These are phyloP conservation scores for bread wheat (Triticum aestivum) DNA, from an alignment of 176 grass and related monocot genomes.

Conservation along the genomic window DNA sequence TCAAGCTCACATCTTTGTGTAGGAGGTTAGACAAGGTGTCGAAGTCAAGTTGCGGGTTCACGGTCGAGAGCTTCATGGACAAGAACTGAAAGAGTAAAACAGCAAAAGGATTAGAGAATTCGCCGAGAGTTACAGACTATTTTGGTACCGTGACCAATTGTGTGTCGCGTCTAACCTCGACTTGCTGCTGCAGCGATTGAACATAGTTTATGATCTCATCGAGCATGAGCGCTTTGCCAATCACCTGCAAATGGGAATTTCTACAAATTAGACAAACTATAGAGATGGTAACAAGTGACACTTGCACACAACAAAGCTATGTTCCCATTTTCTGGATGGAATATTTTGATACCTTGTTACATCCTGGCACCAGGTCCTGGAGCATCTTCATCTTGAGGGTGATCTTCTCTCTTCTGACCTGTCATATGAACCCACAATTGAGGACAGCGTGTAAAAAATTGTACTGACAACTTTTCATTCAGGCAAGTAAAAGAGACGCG, in stretches of 20 bases:
- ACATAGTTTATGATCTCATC: conserved; percentile 98
- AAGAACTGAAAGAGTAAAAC: conserved; percentile 62
- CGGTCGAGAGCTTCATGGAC: conserved; percentile 94
- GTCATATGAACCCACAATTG: conserved; percentile 27
- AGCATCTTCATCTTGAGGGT: conserved; percentile 84
- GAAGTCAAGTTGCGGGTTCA: conserved; percentile 83
- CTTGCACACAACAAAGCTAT: background rate
- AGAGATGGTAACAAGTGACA: background rate
- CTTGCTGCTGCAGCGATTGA: conserved; percentile 85
- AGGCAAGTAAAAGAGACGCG: too few relatives aligned
- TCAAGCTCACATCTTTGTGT: conserved; percentile 77
- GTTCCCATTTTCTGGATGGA: background rate
- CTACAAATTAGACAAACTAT: conserved; percentile 12
- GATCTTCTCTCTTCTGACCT: conserved; percentile 97
- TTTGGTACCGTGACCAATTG: background rate
- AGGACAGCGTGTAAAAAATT: background rate
- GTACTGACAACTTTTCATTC: too few relatives aligned
- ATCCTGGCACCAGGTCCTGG: conserved; percentile 85
- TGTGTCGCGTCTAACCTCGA: conserved; percentile 44
- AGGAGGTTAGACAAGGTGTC: conserved; percentile 58
- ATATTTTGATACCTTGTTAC: conserved; percentile 66
- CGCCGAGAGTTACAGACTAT: background rate
- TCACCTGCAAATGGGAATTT: conserved; percentile 40
- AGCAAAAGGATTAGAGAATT: conserved; percentile 7
- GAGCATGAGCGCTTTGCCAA: conserved; percentile 84